Evolutionary conservation across 768 basidiomycete genomes (phyloP).

Genomic region (Amanita exitialis): DNA sequence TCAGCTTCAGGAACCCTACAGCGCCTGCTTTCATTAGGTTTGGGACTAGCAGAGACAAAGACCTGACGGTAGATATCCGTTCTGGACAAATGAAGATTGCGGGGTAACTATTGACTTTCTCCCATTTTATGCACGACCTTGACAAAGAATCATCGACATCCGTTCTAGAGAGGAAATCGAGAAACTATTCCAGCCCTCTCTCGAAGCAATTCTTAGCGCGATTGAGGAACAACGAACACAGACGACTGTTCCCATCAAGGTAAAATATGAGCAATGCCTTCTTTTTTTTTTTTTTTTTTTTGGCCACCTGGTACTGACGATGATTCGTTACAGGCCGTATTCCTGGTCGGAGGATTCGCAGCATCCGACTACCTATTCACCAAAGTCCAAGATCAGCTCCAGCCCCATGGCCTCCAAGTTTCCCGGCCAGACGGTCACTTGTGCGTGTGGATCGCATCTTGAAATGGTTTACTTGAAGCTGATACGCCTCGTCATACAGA

Average conservation of each 20-base stretch:
- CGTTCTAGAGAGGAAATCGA: conserved; percentile 4
- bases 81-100: conserved; percentile 36
- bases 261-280: not conserved
- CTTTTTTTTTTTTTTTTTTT: too few species aligned
- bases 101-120: conserved; percentile 14
- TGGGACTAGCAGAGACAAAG: conserved; percentile 32
- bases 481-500: not conserved
- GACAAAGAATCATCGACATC: not conserved
- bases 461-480: not conserved
- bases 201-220: not conserved
- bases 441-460: conserved; percentile 10
- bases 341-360: conserved; percentile 50
- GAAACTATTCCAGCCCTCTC: conserved; percentile 1
- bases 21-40: conserved; percentile 39
- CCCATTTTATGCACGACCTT: not conserved
- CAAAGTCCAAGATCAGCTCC: conserved; percentile 28
- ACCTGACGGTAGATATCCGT: conserved; percentile 27
- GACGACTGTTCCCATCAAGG: conserved; percentile 1
- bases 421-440: conserved; percentile 44
- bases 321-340: conserved; percentile 21
- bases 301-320: conserved; percentile 9
- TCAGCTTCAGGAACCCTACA: conserved; percentile 26
- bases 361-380: conserved; percentile 46
- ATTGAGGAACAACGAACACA: not conserved
- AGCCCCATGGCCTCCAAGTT: conserved; percentile 26